Conservation (phyloP, 257 asterid species). For the Verbascum thapsus region DNA sequence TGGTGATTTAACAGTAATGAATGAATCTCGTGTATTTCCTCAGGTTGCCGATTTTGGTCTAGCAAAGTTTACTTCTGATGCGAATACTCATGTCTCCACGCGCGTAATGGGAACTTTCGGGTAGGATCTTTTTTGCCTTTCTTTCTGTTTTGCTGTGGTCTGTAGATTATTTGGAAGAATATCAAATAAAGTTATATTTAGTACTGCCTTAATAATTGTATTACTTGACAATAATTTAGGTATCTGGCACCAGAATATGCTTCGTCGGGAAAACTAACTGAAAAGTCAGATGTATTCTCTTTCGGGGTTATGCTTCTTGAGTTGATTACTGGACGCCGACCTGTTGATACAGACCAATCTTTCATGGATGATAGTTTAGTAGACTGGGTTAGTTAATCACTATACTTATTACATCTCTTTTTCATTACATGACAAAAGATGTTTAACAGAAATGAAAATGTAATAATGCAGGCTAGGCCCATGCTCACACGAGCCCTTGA, state of each 20-base stretch:
- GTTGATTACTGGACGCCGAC: conserved; percentile 87
- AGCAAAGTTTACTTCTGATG: conserved; percentile 70
- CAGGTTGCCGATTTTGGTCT: conserved; percentile 99
- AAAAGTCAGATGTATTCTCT: conserved; percentile 93
- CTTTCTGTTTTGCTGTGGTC: conserved; percentile 2
- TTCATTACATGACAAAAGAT: background rate
- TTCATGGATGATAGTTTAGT: conserved; percentile 86
- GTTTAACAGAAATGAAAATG: conserved; percentile 14
- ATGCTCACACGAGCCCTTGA: conserved; percentile 69
- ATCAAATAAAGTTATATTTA: too few relatives aligned
- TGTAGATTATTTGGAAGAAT: background rate
- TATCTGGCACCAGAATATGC: conserved; percentile 98
- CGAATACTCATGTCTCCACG: conserved; percentile 84
- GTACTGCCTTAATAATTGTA: conserved; percentile 1
- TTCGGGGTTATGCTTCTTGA: conserved; percentile 90
- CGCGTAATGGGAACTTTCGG: conserved; percentile 98
- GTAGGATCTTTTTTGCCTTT: conserved; percentile 38
- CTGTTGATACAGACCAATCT: conserved; percentile 60
- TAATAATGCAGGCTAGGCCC: conserved; percentile 75
- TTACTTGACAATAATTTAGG: conserved; percentile 40
- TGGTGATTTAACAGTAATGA: conserved; percentile 15
- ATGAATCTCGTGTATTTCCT: conserved; percentile 28
- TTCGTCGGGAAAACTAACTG: conserved; percentile 86
- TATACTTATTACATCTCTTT: background rate
- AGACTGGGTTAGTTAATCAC: conserved; percentile 72